phyloP scores from a whole-genome alignment of 345 rosid species.

The Salix koriyanagi region DNA sequence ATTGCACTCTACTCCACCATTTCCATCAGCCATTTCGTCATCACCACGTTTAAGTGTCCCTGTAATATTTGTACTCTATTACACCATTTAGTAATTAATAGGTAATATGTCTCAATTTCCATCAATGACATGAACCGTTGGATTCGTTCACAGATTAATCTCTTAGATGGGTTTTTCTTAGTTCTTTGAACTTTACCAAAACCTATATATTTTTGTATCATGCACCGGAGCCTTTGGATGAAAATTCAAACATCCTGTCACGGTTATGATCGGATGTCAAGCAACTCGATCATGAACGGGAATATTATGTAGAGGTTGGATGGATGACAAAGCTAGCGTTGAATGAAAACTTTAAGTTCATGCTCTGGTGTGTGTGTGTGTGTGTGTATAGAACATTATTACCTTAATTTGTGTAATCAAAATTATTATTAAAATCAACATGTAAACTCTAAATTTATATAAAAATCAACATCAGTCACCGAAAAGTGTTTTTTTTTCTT shows the following conservation, averaged over 20 bases:
- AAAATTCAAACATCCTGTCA: not conserved
- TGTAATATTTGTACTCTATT: not conserved
- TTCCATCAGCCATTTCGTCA: slow-evolving; percentile 70
- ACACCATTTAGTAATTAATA: not conserved
- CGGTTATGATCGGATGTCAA: not conserved
- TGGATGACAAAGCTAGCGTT: too few relatives aligned
- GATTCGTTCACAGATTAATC: not conserved
- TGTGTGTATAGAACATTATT: too few relatives aligned
- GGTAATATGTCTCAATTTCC: slow-evolving; percentile 1
- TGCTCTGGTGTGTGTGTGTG: too few relatives aligned
- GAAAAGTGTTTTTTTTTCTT: too few relatives aligned
- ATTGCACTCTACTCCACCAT: slow-evolving; percentile 70
- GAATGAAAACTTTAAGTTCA: too few relatives aligned
- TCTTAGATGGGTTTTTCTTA: not conserved
- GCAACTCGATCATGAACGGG: not conserved
- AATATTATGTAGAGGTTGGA: too few relatives aligned
- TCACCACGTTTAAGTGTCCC: slow-evolving; percentile 46
- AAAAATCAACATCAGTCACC: too few relatives aligned
- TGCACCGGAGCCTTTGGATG: not conserved
- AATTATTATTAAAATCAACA: too few relatives aligned
- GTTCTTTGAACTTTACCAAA: not conserved
- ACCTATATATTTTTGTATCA: not conserved
- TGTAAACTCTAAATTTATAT: too few relatives aligned
- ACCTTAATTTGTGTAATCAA: too few relatives aligned
- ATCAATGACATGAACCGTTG: slow-evolving; percentile 7